Evolutionary conservation across 2,329 filamentous ascomycete genomes (phyloP), one percentile per base, ranked within the genome.

Genomic region (Ascocoryne sarcoides): DNA sequence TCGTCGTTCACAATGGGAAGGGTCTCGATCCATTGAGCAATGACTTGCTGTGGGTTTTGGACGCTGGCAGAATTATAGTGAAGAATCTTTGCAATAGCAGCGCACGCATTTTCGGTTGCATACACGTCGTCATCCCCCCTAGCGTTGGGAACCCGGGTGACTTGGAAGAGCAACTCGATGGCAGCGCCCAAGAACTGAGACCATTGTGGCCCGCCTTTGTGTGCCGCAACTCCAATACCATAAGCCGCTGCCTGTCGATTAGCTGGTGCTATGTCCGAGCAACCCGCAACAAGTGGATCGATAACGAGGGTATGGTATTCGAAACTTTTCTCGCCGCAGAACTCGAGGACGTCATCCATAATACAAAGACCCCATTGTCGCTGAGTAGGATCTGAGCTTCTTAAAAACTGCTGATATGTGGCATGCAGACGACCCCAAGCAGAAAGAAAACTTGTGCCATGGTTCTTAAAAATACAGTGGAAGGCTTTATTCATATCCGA

Each of bases 401-500:
- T 76, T 49, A 95, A 80, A 62, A 96, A 96, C 21, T 72, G 72
- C 54, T 89, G 80, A 62, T 96, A 96, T 41, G 87, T 94, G 9
- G 74, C 69, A 62, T 95, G 78, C 17, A 98, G 72, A 39, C 78
- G 76, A 60, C 95, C 84, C 89, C 90, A 98, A 31, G 86, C 71
- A 4, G 80, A 82, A 39, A 98, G 72, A 71, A 98, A 98, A 9
- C 74, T 69, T 8, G 79, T 72, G 17, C 86, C 85, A 60, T 95
- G 88, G 66, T 95, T 89, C 71, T 96, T 96, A 74, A 98, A 98
- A 51, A 98, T 87, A 45, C 88, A 90, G 65, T 98, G 92, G 75
- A 94, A 98, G 0, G 92, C 90, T 71, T 98, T 98, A 76, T 98
- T 98, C 92, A 98, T 98, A 59, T 98, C 92, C 2, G 89, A 95